Evolutionary conservation across 139 green algal species (phyloP).

Genomic region (Raphidocelis subcapitata): DNA sequence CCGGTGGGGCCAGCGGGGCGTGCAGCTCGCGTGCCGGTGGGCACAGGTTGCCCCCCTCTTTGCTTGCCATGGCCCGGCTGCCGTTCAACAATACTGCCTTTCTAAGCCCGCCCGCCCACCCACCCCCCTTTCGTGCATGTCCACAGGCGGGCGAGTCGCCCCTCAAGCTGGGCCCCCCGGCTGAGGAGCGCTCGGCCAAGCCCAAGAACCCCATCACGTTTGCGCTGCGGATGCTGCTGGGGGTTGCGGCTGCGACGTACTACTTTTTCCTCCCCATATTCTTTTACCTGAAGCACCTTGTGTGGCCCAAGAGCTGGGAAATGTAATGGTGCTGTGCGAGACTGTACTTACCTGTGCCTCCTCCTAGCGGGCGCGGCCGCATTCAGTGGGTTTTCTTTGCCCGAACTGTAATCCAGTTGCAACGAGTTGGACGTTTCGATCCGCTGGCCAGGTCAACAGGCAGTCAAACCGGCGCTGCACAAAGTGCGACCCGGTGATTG

Average conservation of each 20-base stretch:
- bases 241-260: constrained; percentile 71
- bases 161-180: constrained; percentile 68
- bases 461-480: too few species aligned
- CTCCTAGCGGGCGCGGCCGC: too few species aligned
- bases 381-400: too few species aligned
- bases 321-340: too few species aligned
- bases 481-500: too few species aligned
- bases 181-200: constrained; percentile 48
- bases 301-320: constrained; percentile 68
- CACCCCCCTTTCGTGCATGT: neutral
- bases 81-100: neutral
- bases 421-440: too few species aligned
- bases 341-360: too few species aligned
- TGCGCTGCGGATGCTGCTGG: constrained; percentile 57
- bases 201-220: constrained; percentile 73
- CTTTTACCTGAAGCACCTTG: constrained; percentile 83
- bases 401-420: too few species aligned
- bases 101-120: neutral
- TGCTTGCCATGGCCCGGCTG: neutral
- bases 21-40: neutral
- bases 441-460: too few species aligned
- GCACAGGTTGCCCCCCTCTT: neutral
- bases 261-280: constrained; percentile 85
- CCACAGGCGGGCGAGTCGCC: constrained; percentile 69
- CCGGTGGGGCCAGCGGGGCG: neutral